Conservation (phyloP, 768 basidiomycete species). For the Russula brevipes region DNA sequence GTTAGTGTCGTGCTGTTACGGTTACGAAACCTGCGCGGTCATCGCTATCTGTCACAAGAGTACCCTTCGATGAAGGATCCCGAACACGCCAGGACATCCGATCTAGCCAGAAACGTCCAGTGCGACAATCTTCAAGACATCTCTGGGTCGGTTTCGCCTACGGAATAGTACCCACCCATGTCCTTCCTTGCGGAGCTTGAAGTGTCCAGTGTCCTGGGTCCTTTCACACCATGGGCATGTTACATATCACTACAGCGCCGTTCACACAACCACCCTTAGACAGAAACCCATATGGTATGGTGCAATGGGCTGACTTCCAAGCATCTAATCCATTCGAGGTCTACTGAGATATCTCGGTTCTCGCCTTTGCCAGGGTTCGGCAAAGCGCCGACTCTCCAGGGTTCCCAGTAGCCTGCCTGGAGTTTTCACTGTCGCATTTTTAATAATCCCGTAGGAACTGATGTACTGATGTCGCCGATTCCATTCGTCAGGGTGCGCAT, state of each 20-base stretch:
- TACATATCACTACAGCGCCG: background rate
- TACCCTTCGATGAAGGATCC: slow-evolving; percentile 11
- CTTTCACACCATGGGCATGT: background rate
- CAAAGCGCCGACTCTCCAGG: background rate
- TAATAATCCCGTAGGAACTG: background rate
- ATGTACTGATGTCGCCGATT: background rate
- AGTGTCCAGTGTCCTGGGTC: background rate
- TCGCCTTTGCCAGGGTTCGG: background rate
- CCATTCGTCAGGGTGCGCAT: background rate
- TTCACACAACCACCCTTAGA: background rate
- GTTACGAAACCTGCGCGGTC: slow-evolving; percentile 4
- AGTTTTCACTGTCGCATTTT: background rate
- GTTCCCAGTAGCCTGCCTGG: background rate
- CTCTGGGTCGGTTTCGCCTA: background rate
- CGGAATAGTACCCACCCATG: background rate
- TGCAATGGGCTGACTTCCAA: slow-evolving; percentile 6
- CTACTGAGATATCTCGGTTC: background rate
- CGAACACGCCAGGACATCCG: background rate
- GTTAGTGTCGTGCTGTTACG: background rate
- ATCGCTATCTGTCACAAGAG: background rate
- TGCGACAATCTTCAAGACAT: background rate
- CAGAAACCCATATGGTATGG: slow-evolving; percentile 4
- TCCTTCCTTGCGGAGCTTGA: background rate
- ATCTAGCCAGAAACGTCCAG: slow-evolving; percentile 10
- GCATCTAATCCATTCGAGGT: background rate